These are phyloP conservation scores for Chiua virens DNA, from an alignment of 768 basidiomycete species.

Conservation along the genomic window DNA sequence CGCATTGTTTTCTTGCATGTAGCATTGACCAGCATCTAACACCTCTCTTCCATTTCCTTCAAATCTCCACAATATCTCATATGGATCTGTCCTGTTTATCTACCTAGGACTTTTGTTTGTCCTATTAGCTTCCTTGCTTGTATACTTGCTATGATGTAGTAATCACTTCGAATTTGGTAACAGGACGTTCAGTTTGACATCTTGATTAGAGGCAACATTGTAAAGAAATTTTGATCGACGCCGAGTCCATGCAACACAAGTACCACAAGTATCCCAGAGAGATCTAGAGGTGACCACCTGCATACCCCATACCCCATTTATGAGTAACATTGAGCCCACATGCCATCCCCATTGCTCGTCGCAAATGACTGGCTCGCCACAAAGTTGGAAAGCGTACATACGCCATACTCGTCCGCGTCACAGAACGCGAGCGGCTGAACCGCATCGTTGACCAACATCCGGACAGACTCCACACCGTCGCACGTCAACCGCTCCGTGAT, in stretches of 20 bases:
- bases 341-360: conserved; percentile 62
- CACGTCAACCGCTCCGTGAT: conserved; percentile 68
- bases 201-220: no score
- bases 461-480: conserved; percentile 46
- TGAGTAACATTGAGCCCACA: conserved; percentile 58
- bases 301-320: neutral
- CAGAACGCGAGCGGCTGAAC: conserved; percentile 62
- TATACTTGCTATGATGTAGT: neutral
- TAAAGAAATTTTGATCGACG: no score
- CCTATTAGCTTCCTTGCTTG: neutral
- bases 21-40: conserved; percentile 13
- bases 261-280: no score
- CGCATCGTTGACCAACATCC: conserved; percentile 74
- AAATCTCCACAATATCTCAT: conserved; percentile 11
- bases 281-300: no score
- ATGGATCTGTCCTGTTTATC: conserved; percentile 14
- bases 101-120: conserved; percentile 7
- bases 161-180: no score
- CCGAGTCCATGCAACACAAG: no score
- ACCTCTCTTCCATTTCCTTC: neutral
- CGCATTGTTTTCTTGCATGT: conserved; percentile 19
- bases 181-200: no score
- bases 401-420: conserved; percentile 45
- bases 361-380: conserved; percentile 70
- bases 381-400: conserved; percentile 65